Evolutionary conservation across 345 rosid genomes (phyloP), one percentile per base, ranked within the genome.

Genomic region (Syzygium jambos): DNA sequence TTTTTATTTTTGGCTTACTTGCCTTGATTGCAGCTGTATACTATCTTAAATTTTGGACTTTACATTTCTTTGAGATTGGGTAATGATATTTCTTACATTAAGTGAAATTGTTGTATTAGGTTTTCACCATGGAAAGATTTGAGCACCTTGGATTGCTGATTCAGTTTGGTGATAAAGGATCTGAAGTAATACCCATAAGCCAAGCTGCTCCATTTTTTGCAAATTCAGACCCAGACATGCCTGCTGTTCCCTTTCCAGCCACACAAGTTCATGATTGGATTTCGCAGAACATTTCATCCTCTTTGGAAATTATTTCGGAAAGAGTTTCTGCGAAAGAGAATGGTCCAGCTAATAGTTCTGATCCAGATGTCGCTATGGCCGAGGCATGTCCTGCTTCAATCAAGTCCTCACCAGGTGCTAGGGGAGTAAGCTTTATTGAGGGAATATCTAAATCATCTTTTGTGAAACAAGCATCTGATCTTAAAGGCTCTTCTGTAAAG

Each of bases 171-270:
- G 98, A 96, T 86, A 98, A 93, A 91, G 98, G 95, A 88, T 90
- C 94, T 59, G 98, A 96, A 93, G 95, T 92, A 88, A 92, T 92
- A 90, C 93, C 98, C 52, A 87, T 98, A 90, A 94, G 96, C 92
- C 98, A 96, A 92, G 95, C 97, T 54, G 92, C 98, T 92, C 98
- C 98, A 1, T 96, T 98, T 94, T 98, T 96, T 51, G 99, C 99
- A 84, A 96, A 98, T 92, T 95, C 99, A 54, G 99, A 98, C 93
- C 98, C 99, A 11, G 99, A 95, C 91, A 98, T 96, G 99, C 99
- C 99, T 77, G 99, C 99, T 57, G 97, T 91, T 90, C 98, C 99
- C 52, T 98, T 96, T 89, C 94, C 99, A 86, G 95, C 96, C 51
- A 86, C 94, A 61, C 98, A 98, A 91, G 98, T 95, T 89, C 98